Percentiles rank a stretch among this genome's conserved stretches.
Conservation (phyloP, 441 rosid species). For the Erodium trifolium region DNA sequence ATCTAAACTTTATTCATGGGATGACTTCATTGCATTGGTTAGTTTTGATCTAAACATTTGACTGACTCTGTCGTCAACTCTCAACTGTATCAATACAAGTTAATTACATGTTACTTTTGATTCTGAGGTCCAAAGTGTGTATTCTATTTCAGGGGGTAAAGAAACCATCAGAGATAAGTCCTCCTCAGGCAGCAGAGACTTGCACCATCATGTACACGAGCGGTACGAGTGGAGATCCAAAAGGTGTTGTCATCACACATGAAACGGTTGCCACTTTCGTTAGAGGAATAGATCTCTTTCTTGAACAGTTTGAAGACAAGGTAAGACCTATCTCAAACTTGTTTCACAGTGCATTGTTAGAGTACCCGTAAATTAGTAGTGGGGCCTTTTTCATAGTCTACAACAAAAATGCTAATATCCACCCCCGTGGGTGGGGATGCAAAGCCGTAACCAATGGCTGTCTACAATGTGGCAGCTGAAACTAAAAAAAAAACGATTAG, state of each 20-base stretch:
- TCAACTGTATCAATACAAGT: too few species aligned
- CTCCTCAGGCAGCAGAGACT: conserved; percentile 53
- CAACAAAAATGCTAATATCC: too few species aligned
- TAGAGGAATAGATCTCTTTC: conserved; percentile 58
- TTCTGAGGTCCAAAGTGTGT: too few species aligned
- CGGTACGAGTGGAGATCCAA: conserved; percentile 93
- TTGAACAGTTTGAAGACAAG: conserved; percentile 91
- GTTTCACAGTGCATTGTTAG: too few species aligned
- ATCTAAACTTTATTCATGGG: conserved; percentile 59
- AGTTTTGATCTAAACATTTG: too few species aligned
- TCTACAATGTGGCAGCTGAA: too few species aligned
- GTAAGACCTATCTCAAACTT: conserved; percentile 24
- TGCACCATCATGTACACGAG: conserved; percentile 98
- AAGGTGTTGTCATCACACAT: conserved; percentile 83
- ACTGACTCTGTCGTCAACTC: too few species aligned
- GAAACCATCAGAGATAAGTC: conserved; percentile 38
- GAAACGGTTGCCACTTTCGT: conserved; percentile 53
- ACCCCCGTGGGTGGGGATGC: too few species aligned
- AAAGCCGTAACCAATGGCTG: too few species aligned
- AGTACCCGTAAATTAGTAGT: too few species aligned
- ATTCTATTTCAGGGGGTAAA: conserved; percentile 45
- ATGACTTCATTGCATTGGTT: conserved; percentile 66
- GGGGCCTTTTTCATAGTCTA: too few species aligned
- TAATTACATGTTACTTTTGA: not conserved
- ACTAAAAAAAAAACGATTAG: too few species aligned